Conservation (phyloP, 2,329 filamentous ascomycete species). For the Trichoderma cornu-damae region DNA sequence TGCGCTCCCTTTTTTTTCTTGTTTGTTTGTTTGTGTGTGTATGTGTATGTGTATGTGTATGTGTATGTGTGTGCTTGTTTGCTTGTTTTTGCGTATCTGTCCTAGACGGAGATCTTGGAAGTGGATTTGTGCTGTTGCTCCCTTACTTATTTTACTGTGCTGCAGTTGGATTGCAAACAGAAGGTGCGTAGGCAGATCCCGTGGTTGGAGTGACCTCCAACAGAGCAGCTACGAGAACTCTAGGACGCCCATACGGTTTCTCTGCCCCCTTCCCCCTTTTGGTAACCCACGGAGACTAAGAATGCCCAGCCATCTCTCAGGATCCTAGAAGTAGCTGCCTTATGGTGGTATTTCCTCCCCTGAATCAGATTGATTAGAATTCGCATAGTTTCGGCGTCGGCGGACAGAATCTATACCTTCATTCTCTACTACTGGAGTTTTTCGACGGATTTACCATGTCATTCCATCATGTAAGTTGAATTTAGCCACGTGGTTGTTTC, state of each 20-base stretch:
- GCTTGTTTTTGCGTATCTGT: not conserved
- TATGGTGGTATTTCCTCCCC: not conserved
- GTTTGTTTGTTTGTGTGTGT: too few relatives aligned
- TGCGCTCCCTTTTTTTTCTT: not conserved
- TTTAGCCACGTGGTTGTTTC: not conserved
- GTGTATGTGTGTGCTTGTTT: too few relatives aligned
- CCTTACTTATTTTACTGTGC: not conserved
- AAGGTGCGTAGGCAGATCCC: not conserved
- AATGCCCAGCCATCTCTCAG: not conserved
- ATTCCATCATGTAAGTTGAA: conserved; percentile 18
- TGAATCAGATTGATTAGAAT: not conserved
- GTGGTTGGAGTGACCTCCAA: not conserved
- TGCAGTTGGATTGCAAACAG: not conserved
- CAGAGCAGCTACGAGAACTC: not conserved
- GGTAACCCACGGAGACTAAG: not conserved
- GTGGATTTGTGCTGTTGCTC: not conserved
- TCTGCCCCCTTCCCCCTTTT: not conserved
- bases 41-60: too few relatives aligned
- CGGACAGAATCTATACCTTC: not conserved
- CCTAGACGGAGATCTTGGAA: not conserved
- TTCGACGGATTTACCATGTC: not conserved
- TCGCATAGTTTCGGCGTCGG: not conserved
- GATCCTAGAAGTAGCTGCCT: not conserved
- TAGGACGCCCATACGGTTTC: not conserved
- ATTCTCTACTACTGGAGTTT: not conserved